These are phyloP conservation scores for Westerdykella ornata DNA, from an alignment of 2,329 filamentous ascomycete genomes.

Conservation along the genomic window DNA sequence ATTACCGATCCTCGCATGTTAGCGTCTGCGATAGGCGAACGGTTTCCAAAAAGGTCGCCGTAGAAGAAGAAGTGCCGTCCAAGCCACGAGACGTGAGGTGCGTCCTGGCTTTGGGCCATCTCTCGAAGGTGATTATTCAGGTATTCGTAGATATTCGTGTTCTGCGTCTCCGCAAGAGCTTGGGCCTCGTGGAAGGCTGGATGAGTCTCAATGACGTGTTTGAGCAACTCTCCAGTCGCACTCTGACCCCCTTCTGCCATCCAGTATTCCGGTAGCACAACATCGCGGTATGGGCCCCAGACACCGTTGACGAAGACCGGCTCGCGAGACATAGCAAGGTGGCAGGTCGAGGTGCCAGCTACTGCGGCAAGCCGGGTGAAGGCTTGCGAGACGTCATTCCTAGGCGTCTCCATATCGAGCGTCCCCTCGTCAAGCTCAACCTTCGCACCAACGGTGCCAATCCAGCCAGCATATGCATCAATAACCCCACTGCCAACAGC, in stretches of 20 bases:
- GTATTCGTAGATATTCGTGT: conserved; percentile 90
- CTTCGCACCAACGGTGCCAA: conserved; percentile 96
- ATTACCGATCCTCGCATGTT: conserved; percentile 89
- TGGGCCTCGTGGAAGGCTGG: conserved; percentile 77
- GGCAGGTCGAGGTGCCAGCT: conserved; percentile 93
- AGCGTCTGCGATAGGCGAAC: conserved; percentile 85
- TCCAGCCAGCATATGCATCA: conserved; percentile 97
- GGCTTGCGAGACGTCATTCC: conserved; percentile 85
- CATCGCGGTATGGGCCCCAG: conserved; percentile 95
- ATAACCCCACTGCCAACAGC: conserved; percentile 95
- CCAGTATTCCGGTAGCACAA: conserved; percentile 87
- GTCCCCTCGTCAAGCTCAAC: conserved; percentile 66
- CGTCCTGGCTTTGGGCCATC: conserved; percentile 60
- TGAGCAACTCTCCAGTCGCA: conserved; percentile 87
- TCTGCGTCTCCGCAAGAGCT: conserved; percentile 71
- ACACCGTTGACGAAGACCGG: conserved; percentile 92
- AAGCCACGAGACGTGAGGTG: conserved; percentile 75
- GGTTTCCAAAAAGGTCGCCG: conserved; percentile 93
- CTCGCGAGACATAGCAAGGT: conserved; percentile 88
- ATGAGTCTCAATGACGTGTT: conserved; percentile 92
- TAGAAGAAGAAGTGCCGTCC: conserved; percentile 98
- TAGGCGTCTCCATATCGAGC: conserved; percentile 59
- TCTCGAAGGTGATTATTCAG: conserved; percentile 80
- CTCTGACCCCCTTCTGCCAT: conserved; percentile 96
- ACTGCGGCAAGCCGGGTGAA: conserved; percentile 91